A percentile compares a stretch with the other conserved stretches of the same genome.
phyloP scores from a whole-genome alignment of 2,329 filamentous ascomycete species.

The Ascochyta viciae-villosae region DNA sequence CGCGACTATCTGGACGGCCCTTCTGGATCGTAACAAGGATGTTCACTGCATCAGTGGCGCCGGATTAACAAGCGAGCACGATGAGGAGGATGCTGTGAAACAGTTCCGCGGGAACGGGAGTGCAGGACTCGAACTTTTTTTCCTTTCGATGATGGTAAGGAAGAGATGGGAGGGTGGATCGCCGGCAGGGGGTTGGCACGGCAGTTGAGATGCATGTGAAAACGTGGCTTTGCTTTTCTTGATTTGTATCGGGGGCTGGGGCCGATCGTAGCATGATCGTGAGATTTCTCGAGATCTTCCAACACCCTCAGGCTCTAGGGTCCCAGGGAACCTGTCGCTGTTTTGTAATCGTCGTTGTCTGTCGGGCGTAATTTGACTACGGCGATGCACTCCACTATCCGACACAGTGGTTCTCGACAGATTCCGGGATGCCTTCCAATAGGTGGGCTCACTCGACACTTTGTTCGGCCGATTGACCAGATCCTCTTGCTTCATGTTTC shows the following conservation, averaged over 20 bases:
- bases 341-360: neutral
- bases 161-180: neutral
- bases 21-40: constrained; percentile 7
- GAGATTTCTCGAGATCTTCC: neutral
- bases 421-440: no score
- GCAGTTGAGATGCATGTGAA: constrained; percentile 7
- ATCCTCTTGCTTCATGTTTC: no score
- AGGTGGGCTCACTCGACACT: no score
- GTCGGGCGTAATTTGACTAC: neutral
- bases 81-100: neutral
- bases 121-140: constrained; percentile 8
- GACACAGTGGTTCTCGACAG: neutral
- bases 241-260: neutral
- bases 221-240: constrained; percentile 1
- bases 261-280: neutral
- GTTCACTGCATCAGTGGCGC: constrained; percentile 4
- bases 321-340: neutral
- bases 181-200: constrained; percentile 1
- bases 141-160: neutral
- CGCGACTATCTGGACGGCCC: constrained; percentile 1
- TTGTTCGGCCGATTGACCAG: no score
- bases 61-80: constrained; percentile 8
- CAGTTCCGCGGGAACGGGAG: constrained; percentile 7
- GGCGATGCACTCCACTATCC: neutral
- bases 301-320: neutral